These are phyloP conservation scores for Rubia balearica DNA, from an alignment of 305 asterid species.

Conservation along the genomic window DNA sequence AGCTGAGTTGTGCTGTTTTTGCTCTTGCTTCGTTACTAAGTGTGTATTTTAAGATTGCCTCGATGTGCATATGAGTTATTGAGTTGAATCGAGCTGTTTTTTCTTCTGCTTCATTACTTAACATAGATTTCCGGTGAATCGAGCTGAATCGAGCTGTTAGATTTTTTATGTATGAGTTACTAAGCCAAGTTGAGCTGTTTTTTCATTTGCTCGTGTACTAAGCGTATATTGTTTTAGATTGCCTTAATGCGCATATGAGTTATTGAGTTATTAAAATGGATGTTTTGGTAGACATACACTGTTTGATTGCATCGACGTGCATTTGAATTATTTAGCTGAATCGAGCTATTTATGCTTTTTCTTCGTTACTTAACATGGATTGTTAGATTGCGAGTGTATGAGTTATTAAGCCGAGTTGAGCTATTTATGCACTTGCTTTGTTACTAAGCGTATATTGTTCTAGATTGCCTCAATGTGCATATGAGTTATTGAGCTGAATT, in stretches of 20 bases:
- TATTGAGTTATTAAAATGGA: background rate
- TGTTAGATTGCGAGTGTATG: background rate
- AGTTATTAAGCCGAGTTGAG: no score
- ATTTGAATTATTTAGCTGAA: background rate
- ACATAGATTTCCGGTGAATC: background rate
- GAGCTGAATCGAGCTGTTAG: no score
- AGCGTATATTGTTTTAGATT: no score
- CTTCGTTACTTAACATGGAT: background rate
- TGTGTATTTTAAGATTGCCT: background rate
- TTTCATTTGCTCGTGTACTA: no score
- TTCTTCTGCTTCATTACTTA: background rate
- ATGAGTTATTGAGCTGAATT: no score
- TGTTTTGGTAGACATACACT: background rate
- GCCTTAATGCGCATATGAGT: background rate
- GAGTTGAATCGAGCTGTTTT: background rate
- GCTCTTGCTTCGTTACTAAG: no score
- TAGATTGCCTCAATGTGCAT: no score
- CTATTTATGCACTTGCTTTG: no score
- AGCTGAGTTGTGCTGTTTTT: no score
- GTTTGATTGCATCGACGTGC: background rate
- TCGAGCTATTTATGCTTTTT: background rate
- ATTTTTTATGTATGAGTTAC: no score
- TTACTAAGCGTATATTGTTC: no score
- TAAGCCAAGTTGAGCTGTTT: no score
- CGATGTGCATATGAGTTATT: background rate